phyloP scores from a whole-genome alignment of 2,329 filamentous ascomycete genomes.

The Xylariaceae sp. region DNA sequence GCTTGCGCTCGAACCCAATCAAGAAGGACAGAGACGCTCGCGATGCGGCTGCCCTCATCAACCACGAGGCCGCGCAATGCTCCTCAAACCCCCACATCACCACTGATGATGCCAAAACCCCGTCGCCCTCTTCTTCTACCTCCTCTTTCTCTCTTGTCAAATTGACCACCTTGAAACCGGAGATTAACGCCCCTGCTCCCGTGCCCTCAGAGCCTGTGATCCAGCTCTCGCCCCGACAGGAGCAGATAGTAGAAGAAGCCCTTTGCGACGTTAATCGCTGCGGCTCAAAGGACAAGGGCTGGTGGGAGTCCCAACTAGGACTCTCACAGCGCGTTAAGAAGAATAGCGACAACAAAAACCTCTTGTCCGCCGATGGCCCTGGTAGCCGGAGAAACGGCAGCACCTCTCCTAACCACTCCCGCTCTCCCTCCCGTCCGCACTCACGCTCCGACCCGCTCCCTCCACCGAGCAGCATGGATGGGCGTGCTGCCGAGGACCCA shows the following conservation, averaged over 20 bases:
- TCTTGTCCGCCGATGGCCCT: too few relatives aligned
- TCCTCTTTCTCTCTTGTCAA: too few relatives aligned
- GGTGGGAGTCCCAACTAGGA: constrained; percentile 22
- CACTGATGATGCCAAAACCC: neutral
- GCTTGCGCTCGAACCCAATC: constrained; percentile 16
- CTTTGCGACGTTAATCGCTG: constrained; percentile 19
- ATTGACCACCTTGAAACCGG: too few relatives aligned
- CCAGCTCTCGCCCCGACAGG: constrained; percentile 14
- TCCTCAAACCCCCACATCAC: neutral
- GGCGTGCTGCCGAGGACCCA: constrained; percentile 6
- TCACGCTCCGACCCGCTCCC: constrained; percentile 17
- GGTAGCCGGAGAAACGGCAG: constrained; percentile 10
- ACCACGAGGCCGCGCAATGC: constrained; percentile 5
- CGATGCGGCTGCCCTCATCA: constrained; percentile 23
- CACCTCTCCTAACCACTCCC: constrained; percentile 2
- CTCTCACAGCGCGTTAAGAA: constrained; percentile 1
- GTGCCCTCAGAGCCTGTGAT: constrained; percentile 9
- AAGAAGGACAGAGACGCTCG: constrained; percentile 22
- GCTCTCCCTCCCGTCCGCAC: constrained; percentile 13
- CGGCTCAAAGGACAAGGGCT: constrained; percentile 19
- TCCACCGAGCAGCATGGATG: neutral
- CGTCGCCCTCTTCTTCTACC: neutral
- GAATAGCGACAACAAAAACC: neutral
- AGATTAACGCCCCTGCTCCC: neutral
- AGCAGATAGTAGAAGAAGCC: constrained; percentile 20